Evolutionary conservation across 345 rosid genomes (phyloP).

Genomic region (Nephelium lappaceum): DNA sequence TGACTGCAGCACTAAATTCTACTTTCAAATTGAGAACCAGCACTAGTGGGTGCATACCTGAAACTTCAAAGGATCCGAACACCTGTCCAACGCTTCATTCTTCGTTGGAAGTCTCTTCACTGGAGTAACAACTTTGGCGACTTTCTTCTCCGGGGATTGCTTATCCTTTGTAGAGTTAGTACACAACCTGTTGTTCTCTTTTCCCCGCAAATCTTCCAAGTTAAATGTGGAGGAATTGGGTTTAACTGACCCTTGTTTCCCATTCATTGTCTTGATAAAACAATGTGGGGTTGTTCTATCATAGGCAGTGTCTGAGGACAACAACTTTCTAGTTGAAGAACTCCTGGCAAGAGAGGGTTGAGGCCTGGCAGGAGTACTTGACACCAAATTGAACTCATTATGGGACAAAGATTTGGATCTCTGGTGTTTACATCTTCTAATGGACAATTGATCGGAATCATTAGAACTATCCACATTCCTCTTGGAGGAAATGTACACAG

Average conservation of each 20-base stretch:
- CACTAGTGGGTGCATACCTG: conserved; percentile 31
- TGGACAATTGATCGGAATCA: conserved; percentile 48
- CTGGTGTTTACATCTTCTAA: conserved; percentile 60
- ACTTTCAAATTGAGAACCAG: background rate
- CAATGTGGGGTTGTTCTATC: conserved; percentile 18
- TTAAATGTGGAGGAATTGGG: conserved; percentile 33
- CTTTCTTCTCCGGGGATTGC: conserved; percentile 58
- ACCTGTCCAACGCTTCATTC: conserved; percentile 37
- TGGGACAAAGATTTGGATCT: conserved; percentile 77
- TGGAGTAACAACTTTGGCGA: conserved; percentile 50
- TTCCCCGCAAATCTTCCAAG: conserved; percentile 48
- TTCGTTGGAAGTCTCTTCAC: conserved; percentile 41
- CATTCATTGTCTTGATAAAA: conserved; percentile 39
- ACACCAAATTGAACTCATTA: conserved; percentile 51
- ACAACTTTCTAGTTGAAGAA: conserved; percentile 64
- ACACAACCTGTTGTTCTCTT: conserved; percentile 60
- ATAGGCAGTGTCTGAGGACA: conserved; percentile 39
- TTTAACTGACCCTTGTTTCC: conserved; percentile 45
- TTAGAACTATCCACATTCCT: conserved; percentile 57
- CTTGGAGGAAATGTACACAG: conserved; percentile 67
- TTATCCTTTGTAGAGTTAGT: conserved; percentile 55
- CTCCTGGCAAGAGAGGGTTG: conserved; percentile 68
- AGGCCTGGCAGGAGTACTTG: conserved; percentile 36
- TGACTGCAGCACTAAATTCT: background rate
- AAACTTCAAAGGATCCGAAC: conserved; percentile 35